Percentiles rank a stretch among this genome's conserved stretches.
Evolutionary conservation across 495 filamentous ascomycete species (phyloP).

Genomic region (Lophiostoma macrostomum): DNA sequence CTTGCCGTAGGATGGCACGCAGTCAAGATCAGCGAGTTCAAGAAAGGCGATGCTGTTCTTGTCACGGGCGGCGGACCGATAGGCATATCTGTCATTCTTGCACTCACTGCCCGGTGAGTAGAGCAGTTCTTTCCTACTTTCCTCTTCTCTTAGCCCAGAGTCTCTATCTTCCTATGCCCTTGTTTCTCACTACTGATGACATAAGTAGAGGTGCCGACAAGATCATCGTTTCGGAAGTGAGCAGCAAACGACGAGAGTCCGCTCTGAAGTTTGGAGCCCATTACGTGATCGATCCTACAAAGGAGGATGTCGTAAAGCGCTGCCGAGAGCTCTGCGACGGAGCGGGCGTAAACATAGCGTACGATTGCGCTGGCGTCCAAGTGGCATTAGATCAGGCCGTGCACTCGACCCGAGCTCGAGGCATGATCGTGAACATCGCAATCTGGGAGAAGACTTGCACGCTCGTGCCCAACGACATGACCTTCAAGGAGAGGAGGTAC

Average conservation of each 20-base stretch:
- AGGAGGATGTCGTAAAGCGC: constrained; percentile 49
- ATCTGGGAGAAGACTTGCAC: constrained; percentile 56
- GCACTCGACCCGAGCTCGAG: constrained; percentile 48
- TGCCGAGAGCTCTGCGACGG: constrained; percentile 49
- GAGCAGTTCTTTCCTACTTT: no score
- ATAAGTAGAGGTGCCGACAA: constrained; percentile 48
- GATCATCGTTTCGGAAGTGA: constrained; percentile 58
- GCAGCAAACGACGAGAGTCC: constrained; percentile 48
- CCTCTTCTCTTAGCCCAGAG: no score
- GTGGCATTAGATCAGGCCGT: constrained; percentile 51
- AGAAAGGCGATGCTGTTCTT: constrained; percentile 50
- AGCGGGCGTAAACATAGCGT: constrained; percentile 54
- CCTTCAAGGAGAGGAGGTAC: constrained; percentile 56
- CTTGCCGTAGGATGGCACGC: constrained; percentile 66
- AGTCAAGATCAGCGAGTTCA: constrained; percentile 53
- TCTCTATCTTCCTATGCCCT: no score
- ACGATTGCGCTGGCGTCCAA: constrained; percentile 58
- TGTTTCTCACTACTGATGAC: no score
- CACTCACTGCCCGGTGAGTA: constrained; percentile 51
- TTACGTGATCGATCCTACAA: constrained; percentile 53
- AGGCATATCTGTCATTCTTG: constrained; percentile 59
- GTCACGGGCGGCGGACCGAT: constrained; percentile 63
- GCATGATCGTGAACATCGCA: constrained; percentile 61
- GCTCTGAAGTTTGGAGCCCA: constrained; percentile 54
- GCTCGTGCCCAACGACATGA: constrained; percentile 51